A percentile compares a stretch with the other conserved stretches of the same genome.
Evolutionary conservation across 129 eudicot species (phyloP).

Genomic region (Ambrosia artemisiifolia): DNA sequence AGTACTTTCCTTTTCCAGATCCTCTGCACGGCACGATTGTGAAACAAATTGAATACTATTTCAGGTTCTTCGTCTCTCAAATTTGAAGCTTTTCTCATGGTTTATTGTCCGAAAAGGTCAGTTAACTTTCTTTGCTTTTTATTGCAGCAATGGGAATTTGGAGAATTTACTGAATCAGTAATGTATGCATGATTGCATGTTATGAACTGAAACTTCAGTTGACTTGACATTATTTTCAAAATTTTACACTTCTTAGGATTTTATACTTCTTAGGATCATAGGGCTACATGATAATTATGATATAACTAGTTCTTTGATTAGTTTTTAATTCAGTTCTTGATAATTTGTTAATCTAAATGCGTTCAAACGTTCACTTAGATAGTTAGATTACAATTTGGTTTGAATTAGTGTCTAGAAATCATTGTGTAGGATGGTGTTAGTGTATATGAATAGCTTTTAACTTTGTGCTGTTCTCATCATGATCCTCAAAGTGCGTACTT

Average conservation of each 20-base stretch:
- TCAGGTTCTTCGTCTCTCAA: constrained; percentile 48
- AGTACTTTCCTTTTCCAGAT: constrained; percentile 44
- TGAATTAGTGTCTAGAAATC: neutral
- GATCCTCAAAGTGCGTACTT: neutral
- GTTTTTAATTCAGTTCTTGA: neutral
- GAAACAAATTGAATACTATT: constrained; percentile 84
- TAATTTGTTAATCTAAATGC: neutral
- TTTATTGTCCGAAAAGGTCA: constrained; percentile 4
- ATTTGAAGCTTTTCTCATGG: neutral
- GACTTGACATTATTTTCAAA: neutral
- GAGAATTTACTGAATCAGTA: constrained; percentile 33
- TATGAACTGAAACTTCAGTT: neutral
- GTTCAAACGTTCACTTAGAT: neutral
- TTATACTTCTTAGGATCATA: neutral
- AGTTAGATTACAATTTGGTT: neutral
- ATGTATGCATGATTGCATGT: neutral
- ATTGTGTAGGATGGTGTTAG: neutral
- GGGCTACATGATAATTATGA: neutral
- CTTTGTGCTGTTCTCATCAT: neutral
- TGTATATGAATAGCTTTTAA: neutral
- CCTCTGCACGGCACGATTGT: constrained; percentile 53
- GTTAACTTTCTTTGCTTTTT: constrained; percentile 14
- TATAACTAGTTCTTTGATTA: neutral
- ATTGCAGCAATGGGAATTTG: constrained; percentile 78
- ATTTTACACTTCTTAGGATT: too few species aligned